These are phyloP conservation scores for Phytophthora cryptogea DNA, from an alignment of 352 stramenopile species.

Conservation along the genomic window DNA sequence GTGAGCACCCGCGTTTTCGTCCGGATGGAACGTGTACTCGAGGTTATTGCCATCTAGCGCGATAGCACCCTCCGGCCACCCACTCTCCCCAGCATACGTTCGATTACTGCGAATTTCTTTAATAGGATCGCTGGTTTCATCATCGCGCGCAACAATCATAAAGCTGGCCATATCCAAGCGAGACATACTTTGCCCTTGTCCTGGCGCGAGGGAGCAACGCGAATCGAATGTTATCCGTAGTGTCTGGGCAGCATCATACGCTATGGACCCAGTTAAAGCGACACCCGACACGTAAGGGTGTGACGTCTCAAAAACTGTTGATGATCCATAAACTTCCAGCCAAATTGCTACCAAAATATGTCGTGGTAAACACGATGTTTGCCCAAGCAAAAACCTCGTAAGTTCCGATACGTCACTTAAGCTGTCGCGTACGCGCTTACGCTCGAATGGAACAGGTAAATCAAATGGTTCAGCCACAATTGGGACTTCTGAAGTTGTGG, in stretches of 20 bases:
- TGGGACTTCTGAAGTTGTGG: neutral
- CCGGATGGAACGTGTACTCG: constrained; percentile 59
- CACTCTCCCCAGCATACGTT: constrained; percentile 44
- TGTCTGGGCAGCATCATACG: constrained; percentile 58
- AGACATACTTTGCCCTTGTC: constrained; percentile 25
- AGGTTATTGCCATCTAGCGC: constrained; percentile 66
- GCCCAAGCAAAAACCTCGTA: constrained; percentile 63
- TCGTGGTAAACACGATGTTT: constrained; percentile 46
- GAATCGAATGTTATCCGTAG: constrained; percentile 72
- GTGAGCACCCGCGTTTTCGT: constrained; percentile 58
- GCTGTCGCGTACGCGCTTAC: constrained; percentile 41
- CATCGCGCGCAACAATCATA: constrained; percentile 18
- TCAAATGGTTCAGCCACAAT: constrained; percentile 27
- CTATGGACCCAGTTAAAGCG: constrained; percentile 38
- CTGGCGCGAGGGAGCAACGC: constrained; percentile 49
- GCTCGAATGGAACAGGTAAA: constrained; percentile 50
- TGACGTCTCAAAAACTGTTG: constrained; percentile 58
- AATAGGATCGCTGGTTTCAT: constrained; percentile 1
- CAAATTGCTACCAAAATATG: constrained; percentile 73
- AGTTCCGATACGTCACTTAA: constrained; percentile 62
- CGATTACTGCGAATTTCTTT: constrained; percentile 36
- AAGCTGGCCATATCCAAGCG: constrained; percentile 35
- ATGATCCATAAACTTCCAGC: constrained; percentile 77
- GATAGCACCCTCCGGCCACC: constrained; percentile 57
- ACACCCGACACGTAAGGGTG: constrained; percentile 58